These are phyloP conservation scores for Leccinum obscurum DNA, from an alignment of 768 basidiomycete species.

Conservation along the genomic window DNA sequence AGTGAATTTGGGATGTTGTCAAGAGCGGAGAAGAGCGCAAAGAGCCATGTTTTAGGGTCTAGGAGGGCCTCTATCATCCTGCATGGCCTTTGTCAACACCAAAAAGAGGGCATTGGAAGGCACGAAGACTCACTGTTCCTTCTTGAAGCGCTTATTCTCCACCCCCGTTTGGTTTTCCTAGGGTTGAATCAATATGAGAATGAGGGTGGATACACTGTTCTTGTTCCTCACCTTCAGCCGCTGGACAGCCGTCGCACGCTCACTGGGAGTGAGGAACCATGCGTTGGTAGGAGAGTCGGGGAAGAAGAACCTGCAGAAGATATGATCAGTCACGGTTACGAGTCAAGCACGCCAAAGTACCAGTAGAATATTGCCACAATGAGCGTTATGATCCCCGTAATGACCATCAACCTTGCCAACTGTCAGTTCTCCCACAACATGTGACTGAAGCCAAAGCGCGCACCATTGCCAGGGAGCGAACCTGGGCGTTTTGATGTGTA, in stretches of 20 bases:
- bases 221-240: slow-evolving; percentile 56
- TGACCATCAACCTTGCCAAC: slow-evolving; percentile 60
- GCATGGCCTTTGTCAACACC: background rate
- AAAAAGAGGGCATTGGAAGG: background rate
- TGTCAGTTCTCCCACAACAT: background rate
- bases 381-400: slow-evolving; percentile 63
- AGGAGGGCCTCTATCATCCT: slow-evolving; percentile 68
- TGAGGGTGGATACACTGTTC: background rate
- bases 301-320: slow-evolving; percentile 54
- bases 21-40: slow-evolving; percentile 64
- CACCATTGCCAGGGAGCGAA: slow-evolving; percentile 80
- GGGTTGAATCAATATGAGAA: background rate
- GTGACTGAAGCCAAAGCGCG: slow-evolving; percentile 3
- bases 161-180: slow-evolving; percentile 79
- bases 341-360: slow-evolving; percentile 32
- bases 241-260: slow-evolving; percentile 60
- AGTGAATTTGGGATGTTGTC: slow-evolving; percentile 66
- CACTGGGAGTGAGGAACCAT: slow-evolving; percentile 69
- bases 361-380: slow-evolving; percentile 54
- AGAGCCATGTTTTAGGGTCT: slow-evolving; percentile 77
- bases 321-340: slow-evolving; percentile 1
- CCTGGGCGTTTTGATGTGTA: slow-evolving; percentile 56
- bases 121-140: slow-evolving; percentile 62
- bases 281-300: slow-evolving; percentile 76
- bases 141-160: slow-evolving; percentile 81